Evolutionary conservation across 768 basidiomycete species (phyloP).

Genomic region (Mycena metata): DNA sequence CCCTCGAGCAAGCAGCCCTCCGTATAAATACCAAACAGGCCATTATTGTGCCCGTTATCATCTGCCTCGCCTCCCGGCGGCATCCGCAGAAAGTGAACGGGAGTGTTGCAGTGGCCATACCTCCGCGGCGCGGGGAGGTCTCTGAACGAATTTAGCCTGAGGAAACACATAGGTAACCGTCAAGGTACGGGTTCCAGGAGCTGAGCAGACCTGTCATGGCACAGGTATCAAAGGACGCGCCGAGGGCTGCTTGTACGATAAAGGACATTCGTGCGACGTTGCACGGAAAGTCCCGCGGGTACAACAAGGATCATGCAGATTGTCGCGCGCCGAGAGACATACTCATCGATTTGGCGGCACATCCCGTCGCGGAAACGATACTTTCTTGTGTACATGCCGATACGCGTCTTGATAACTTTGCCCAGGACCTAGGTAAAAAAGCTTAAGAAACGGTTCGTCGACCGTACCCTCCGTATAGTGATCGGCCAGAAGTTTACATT

Average conservation of each 20-base stretch:
- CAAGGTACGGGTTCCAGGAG: conserved; percentile 11
- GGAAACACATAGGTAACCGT: conserved; percentile 2
- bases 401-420: conserved; percentile 9
- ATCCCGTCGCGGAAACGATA: conserved; percentile 14
- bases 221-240: conserved; percentile 1
- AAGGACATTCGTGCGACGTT: conserved; percentile 26
- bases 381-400: neutral
- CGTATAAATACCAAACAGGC: conserved; percentile 23
- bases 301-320: neutral
- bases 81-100: conserved; percentile 7
- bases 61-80: conserved; percentile 27
- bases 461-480: conserved; percentile 23
- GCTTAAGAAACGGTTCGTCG: conserved; percentile 14
- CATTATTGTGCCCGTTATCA: conserved; percentile 23
- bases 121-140: conserved; percentile 33
- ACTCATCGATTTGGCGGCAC: conserved; percentile 7
- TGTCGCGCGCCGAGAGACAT: too few species aligned
- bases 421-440: neutral
- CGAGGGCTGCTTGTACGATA: conserved; percentile 14
- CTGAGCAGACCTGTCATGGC: conserved; percentile 10
- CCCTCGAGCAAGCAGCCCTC: neutral
- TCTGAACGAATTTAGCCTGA: conserved; percentile 15
- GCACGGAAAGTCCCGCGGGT: conserved; percentile 23
- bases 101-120: neutral
- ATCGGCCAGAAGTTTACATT: conserved; percentile 23